Evolutionary conservation across 2,329 filamentous ascomycete species (phyloP).

Genomic region (Periconia sp.): DNA sequence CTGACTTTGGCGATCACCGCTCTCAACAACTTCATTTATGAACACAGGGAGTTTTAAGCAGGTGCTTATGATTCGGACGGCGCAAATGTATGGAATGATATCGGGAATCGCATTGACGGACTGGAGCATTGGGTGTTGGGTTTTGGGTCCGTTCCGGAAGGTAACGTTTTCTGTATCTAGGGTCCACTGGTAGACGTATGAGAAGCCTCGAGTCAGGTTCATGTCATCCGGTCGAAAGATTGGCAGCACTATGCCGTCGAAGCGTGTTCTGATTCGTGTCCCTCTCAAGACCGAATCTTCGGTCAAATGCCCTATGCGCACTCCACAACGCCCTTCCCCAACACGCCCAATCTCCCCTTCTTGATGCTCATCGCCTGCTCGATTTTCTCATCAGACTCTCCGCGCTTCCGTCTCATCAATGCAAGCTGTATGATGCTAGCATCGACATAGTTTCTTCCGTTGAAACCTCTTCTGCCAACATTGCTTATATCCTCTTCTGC

Average conservation of each 20-base stretch:
- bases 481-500: conserved; percentile 61
- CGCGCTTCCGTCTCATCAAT: conserved; percentile 36
- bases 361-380: conserved; percentile 40
- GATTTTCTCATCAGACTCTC: conserved; percentile 37
- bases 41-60: conserved; percentile 34
- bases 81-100: not conserved
- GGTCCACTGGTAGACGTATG: too few species aligned
- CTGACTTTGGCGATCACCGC: conserved; percentile 41
- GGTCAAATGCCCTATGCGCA: too few species aligned
- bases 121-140: too few species aligned
- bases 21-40: conserved; percentile 47
- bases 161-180: too few species aligned
- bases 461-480: conserved; percentile 48
- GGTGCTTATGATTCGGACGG: conserved; percentile 4
- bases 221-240: too few species aligned
- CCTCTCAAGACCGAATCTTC: too few species aligned
- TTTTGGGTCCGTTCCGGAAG: too few species aligned
- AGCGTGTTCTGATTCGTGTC: too few species aligned
- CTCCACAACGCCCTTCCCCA: conserved; percentile 31
- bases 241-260: too few species aligned
- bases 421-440: conserved; percentile 48
- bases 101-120: too few species aligned
- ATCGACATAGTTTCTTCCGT: conserved; percentile 54
- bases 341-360: conserved; percentile 36
- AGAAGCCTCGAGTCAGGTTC: too few species aligned